Percentiles rank a stretch among this genome's conserved stretches.
Evolutionary conservation across 176 grass and related monocot genomes (phyloP).

Genomic region (Microstegium vimineum): DNA sequence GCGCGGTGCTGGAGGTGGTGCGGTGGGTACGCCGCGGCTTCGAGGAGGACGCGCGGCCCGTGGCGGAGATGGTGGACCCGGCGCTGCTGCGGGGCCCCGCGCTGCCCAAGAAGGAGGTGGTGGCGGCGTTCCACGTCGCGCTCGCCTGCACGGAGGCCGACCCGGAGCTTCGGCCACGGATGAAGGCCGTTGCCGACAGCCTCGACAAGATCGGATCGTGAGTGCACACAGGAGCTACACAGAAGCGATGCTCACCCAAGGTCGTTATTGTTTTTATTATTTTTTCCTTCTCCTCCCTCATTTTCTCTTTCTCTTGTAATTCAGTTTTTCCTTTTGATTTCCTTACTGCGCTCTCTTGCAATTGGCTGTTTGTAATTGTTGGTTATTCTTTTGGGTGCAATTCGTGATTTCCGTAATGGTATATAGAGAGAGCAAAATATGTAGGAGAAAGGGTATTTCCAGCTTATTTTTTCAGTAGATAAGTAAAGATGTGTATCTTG

Average conservation of each 20-base stretch:
- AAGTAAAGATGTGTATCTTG: neutral
- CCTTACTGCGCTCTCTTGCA: neutral
- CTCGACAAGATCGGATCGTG: slow-evolving; percentile 58
- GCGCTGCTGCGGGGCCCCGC: slow-evolving; percentile 27
- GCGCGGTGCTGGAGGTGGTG: slow-evolving; percentile 52
- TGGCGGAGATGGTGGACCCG: slow-evolving; percentile 68
- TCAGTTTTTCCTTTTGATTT: neutral
- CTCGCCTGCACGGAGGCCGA: slow-evolving; percentile 58
- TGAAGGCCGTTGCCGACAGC: slow-evolving; percentile 75
- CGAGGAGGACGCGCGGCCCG: slow-evolving; percentile 44
- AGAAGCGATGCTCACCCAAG: neutral
- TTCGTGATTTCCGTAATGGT: slow-evolving; percentile 1
- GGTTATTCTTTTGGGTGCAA: slow-evolving; percentile 18
- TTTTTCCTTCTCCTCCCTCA: neutral
- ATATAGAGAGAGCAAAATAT: neutral
- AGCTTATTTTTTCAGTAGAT: neutral
- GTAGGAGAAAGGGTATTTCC: neutral
- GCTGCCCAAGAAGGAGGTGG: slow-evolving; percentile 74
- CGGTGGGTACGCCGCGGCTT: slow-evolving; percentile 73
- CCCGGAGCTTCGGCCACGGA: slow-evolving; percentile 61
- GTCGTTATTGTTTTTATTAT: neutral
- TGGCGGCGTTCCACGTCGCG: slow-evolving; percentile 73
- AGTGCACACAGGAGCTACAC: neutral
- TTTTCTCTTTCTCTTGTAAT: neutral
- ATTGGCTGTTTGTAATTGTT: neutral